Evolutionary conservation across 805 yeast species (phyloP).

Genomic region (Cyberlindnera xishuangbannaensis): DNA sequence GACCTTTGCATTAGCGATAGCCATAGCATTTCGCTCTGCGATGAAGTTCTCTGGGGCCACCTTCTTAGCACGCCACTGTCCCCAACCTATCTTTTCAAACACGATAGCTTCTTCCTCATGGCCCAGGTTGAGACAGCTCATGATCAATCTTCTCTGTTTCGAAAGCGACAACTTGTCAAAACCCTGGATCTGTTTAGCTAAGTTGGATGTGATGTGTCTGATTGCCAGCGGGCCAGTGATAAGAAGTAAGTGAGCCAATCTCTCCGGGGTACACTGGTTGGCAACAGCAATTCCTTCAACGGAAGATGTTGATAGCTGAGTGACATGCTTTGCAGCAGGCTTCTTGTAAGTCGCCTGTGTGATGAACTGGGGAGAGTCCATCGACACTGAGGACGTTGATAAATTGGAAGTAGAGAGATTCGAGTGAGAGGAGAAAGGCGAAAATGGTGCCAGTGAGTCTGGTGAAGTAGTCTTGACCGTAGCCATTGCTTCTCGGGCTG

Average conservation of each 20-base stretch:
- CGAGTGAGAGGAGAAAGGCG: constrained; percentile 24
- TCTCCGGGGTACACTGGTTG: constrained; percentile 71
- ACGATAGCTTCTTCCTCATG: constrained; percentile 48
- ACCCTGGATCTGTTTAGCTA: constrained; percentile 68
- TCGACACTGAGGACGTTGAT: constrained; percentile 15
- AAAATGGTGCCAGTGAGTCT: constrained; percentile 22
- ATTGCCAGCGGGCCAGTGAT: constrained; percentile 86
- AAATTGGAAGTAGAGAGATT: constrained; percentile 12
- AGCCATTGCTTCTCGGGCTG: too few species aligned
- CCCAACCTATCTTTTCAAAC: constrained; percentile 96
- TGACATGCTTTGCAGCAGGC: constrained; percentile 24
- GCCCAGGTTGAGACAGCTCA: constrained; percentile 79
- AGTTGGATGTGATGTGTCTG: constrained; percentile 77
- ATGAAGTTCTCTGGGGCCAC: constrained; percentile 32
- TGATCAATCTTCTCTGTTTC: constrained; percentile 84
- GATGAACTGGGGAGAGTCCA: constrained; percentile 22
- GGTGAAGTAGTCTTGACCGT: constrained; percentile 17
- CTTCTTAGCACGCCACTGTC: constrained; percentile 85
- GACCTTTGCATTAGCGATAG: constrained; percentile 33
- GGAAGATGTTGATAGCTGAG: constrained; percentile 63
- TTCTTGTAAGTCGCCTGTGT: constrained; percentile 24
- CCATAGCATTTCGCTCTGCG: constrained; percentile 38
- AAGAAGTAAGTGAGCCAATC: constrained; percentile 62
- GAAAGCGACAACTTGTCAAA: constrained; percentile 78
- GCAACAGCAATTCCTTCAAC: constrained; percentile 90